Percentiles rank a stretch among this genome's conserved stretches.
Conservation (phyloP, 2,329 filamentous ascomycete genomes). For the Mycosphaerelloides madeirae region DNA sequence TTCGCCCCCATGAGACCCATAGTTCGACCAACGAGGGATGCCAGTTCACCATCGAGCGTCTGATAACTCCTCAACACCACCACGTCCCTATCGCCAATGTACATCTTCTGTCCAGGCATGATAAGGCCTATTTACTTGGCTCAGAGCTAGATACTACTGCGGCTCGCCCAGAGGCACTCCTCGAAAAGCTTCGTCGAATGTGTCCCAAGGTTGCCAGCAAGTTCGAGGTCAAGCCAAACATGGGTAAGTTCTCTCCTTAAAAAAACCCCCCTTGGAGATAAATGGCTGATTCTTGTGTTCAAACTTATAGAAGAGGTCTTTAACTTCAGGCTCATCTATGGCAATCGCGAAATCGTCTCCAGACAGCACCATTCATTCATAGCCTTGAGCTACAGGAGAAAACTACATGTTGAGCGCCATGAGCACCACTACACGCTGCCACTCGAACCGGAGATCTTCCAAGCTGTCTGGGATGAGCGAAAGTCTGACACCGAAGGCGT, state of each 20-base stretch:
- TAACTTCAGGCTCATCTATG: slow-evolving; percentile 37
- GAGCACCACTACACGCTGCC: slow-evolving; percentile 38
- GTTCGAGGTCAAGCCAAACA: slow-evolving; percentile 32
- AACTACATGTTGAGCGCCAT: slow-evolving; percentile 27
- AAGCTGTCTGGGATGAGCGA: slow-evolving; percentile 39
- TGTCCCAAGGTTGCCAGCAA: slow-evolving; percentile 22
- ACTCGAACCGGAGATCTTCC: slow-evolving; percentile 36
- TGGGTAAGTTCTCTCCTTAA: no score
- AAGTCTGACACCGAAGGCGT: slow-evolving; percentile 35
- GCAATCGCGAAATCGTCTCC: slow-evolving; percentile 29
- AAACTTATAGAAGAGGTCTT: slow-evolving; percentile 25
- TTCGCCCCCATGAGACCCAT: background rate
- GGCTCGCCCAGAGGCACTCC: slow-evolving; percentile 20
- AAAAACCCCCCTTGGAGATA: no score
- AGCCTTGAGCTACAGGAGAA: slow-evolving; percentile 43
- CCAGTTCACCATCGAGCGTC: slow-evolving; percentile 22
- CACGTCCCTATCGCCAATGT: slow-evolving; percentile 26
- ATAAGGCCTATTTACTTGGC: slow-evolving; percentile 26
- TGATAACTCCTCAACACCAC: slow-evolving; percentile 17
- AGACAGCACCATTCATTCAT: slow-evolving; percentile 38
- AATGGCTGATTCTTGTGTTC: no score
- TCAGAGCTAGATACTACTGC: slow-evolving; percentile 25
- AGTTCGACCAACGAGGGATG: slow-evolving; percentile 7
- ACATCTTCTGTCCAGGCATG: slow-evolving; percentile 21
- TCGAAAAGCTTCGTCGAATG: slow-evolving; percentile 20